A percentile compares a stretch with the other conserved stretches of the same genome.
phyloP scores from a whole-genome alignment of 2,329 filamentous ascomycete species.

The Diatrype stigma region DNA sequence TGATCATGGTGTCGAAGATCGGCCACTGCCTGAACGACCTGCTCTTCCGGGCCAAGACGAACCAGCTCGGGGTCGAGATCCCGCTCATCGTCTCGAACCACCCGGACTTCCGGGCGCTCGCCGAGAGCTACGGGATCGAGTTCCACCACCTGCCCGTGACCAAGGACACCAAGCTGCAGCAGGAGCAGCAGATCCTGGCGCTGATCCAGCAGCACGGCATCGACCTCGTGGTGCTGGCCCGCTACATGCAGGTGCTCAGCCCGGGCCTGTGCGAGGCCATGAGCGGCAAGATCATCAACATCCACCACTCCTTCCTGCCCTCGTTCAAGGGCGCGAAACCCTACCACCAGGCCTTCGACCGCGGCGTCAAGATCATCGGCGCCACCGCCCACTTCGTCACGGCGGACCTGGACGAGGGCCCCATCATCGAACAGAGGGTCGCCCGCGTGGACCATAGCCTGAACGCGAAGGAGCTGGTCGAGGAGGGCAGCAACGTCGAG shows the following conservation, averaged over 20 bases:
- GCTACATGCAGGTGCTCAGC: constrained; percentile 85
- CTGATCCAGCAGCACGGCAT: constrained; percentile 65
- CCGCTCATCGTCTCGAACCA: constrained; percentile 82
- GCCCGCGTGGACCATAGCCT: constrained; percentile 72
- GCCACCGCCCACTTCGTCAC: constrained; percentile 85
- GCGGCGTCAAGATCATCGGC: constrained; percentile 84
- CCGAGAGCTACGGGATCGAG: constrained; percentile 68
- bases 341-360: constrained; percentile 82
- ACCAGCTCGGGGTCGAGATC: constrained; percentile 70
- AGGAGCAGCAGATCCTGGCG: constrained; percentile 68
- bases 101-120: constrained; percentile 65
- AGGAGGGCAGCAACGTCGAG: constrained; percentile 80
- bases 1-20: constrained; percentile 90
- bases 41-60: constrained; percentile 71
- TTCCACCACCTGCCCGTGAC: constrained; percentile 80
- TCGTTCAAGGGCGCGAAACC: constrained; percentile 86
- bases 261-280: constrained; percentile 71
- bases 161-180: constrained; percentile 70
- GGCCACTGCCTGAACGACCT: constrained; percentile 83
- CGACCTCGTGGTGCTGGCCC: constrained; percentile 75
- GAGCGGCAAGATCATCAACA: constrained; percentile 87
- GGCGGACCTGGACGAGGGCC: constrained; percentile 78
- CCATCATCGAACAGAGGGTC: constrained; percentile 83
- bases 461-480: constrained; percentile 70
- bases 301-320: constrained; percentile 83